A percentile compares a stretch with the other conserved stretches of the same genome.
phyloP scores from a whole-genome alignment of 2,329 filamentous ascomycete genomes.

The Clarireedia monteithiana region DNA sequence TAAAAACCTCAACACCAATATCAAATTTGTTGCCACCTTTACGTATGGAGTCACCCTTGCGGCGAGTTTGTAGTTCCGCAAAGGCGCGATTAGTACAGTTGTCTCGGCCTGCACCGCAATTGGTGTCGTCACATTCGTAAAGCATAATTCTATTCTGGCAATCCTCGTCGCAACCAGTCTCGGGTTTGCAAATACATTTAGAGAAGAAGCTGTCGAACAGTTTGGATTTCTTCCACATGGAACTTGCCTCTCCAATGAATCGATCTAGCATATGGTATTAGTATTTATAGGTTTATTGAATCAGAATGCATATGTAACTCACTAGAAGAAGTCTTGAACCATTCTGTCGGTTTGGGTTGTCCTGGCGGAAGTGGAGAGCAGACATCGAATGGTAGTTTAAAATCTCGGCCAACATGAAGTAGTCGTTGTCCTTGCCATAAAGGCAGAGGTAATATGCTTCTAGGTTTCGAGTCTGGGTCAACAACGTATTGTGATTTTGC shows the following conservation, averaged over 20 bases:
- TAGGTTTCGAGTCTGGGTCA: slow-evolving; percentile 39
- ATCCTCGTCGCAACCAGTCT: slow-evolving; percentile 76
- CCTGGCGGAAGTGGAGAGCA: slow-evolving; percentile 81
- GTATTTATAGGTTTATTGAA: slow-evolving; percentile 5
- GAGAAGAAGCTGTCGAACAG: slow-evolving; percentile 67
- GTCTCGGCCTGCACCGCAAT: slow-evolving; percentile 72
- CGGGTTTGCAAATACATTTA: slow-evolving; percentile 68
- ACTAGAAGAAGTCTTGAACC: slow-evolving; percentile 89
- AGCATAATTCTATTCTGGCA: slow-evolving; percentile 97
- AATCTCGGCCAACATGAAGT: slow-evolving; percentile 67
- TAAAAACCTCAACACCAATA: slow-evolving; percentile 89
- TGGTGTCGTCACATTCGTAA: slow-evolving; percentile 88
- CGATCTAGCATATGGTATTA: slow-evolving; percentile 52
- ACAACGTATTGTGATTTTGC: slow-evolving; percentile 21
- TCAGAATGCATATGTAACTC: slow-evolving; percentile 31
- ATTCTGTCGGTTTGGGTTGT: slow-evolving; percentile 87
- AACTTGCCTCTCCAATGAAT: slow-evolving; percentile 76
- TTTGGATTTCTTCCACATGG: slow-evolving; percentile 73
- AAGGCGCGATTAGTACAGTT: slow-evolving; percentile 84
- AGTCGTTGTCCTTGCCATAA: slow-evolving; percentile 70
- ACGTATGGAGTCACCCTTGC: slow-evolving; percentile 36
- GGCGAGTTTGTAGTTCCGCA: slow-evolving; percentile 66
- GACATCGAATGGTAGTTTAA: slow-evolving; percentile 82
- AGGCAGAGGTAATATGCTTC: slow-evolving; percentile 60
- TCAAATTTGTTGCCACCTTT: slow-evolving; percentile 72